These are phyloP conservation scores for Zasmidium angulare DNA, from an alignment of 2,329 filamentous ascomycete species.

Conservation along the genomic window DNA sequence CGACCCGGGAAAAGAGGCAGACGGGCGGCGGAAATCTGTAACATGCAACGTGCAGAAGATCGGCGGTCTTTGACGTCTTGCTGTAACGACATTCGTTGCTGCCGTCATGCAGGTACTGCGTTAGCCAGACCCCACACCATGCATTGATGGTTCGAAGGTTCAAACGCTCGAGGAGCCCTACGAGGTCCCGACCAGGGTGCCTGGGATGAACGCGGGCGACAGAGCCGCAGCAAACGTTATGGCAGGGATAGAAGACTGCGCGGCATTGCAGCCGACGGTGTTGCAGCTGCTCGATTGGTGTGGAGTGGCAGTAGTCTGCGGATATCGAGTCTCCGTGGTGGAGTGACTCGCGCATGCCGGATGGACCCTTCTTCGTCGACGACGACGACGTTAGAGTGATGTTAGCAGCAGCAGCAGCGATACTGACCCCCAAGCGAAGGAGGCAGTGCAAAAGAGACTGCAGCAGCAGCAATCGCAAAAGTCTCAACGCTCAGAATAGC, in stretches of 20 bases:
- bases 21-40: slow-evolving; percentile 23
- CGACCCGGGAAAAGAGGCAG: slow-evolving; percentile 14
- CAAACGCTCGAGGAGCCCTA: slow-evolving; percentile 6
- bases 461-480: not conserved
- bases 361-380: not conserved
- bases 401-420: too few species aligned
- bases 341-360: not conserved
- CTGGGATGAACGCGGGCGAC: slow-evolving; percentile 2
- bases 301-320: not conserved
- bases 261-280: not conserved
- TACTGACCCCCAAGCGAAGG: slow-evolving; percentile 24
- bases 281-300: not conserved
- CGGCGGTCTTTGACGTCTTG: slow-evolving; percentile 18
- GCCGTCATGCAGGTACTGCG: slow-evolving; percentile 27
- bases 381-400: too few species aligned
- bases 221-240: slow-evolving; percentile 3
- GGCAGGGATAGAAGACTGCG: not conserved
- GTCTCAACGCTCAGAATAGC: not conserved
- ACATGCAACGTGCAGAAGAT: slow-evolving; percentile 26
- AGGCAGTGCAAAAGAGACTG: slow-evolving; percentile 16
- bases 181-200: slow-evolving; percentile 1
- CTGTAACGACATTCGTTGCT: slow-evolving; percentile 25
- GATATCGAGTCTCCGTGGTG: not conserved
- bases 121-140: slow-evolving; percentile 19
- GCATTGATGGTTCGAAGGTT: slow-evolving; percentile 7